These are phyloP conservation scores for Fraxinus cuspidata DNA, from an alignment of 257 asterid species.

Conservation along the genomic window DNA sequence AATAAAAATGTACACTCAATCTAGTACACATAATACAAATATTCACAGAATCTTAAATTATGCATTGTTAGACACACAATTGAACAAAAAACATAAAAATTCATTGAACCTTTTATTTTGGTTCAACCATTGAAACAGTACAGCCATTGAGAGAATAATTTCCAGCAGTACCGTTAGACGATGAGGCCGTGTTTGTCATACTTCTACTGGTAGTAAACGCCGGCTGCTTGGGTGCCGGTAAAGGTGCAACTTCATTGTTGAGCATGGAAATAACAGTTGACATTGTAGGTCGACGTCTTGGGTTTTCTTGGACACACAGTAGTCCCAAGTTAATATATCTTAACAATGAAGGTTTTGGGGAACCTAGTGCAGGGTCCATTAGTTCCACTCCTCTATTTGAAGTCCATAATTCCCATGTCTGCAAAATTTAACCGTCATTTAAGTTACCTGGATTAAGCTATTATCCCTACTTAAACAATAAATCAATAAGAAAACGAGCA, in stretches of 20 bases:
- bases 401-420: conserved; percentile 55
- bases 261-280: conserved; percentile 39
- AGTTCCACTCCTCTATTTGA: conserved; percentile 33
- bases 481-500: background rate
- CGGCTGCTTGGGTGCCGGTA: conserved; percentile 45
- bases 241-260: conserved; percentile 36
- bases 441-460: background rate
- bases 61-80: background rate
- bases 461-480: background rate
- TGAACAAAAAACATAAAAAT: background rate
- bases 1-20: background rate
- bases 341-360: conserved; percentile 4
- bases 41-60: background rate
- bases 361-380: conserved; percentile 34
- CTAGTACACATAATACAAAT: background rate
- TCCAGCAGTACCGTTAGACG: background rate
- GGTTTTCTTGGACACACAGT: conserved; percentile 47
- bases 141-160: conserved; percentile 35
- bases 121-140: conserved; percentile 34
- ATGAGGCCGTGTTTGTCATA: background rate
- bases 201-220: conserved; percentile 25
- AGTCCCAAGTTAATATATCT: conserved; percentile 49
- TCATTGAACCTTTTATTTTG: conserved; percentile 24
- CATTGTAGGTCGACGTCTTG: conserved; percentile 44
- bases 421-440: background rate